These are phyloP conservation scores for Achaetomium macrosporum DNA, from an alignment of 2,329 filamentous ascomycete genomes.

Conservation along the genomic window DNA sequence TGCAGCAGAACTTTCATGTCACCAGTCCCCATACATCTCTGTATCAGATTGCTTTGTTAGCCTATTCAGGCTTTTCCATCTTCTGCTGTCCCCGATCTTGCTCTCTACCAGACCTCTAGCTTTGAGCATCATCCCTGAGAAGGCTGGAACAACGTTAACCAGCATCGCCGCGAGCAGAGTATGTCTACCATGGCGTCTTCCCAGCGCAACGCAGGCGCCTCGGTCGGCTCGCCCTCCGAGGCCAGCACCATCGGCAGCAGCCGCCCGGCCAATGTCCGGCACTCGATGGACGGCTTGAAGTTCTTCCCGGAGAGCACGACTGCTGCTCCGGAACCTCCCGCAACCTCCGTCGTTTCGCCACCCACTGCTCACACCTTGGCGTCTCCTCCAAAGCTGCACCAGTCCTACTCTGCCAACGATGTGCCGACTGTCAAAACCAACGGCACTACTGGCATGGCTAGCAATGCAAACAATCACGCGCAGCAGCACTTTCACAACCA, in stretches of 20 bases:
- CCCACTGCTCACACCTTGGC: constrained; percentile 49
- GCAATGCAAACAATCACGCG: constrained; percentile 52
- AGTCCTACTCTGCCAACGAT: constrained; percentile 87
- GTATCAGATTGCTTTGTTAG: constrained; percentile 15
- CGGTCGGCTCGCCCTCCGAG: constrained; percentile 36
- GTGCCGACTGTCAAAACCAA: constrained; percentile 76
- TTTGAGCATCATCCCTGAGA: constrained; percentile 46
- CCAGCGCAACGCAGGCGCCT: constrained; percentile 34
- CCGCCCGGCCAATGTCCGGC: constrained; percentile 46
- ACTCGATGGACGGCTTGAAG: constrained; percentile 52
- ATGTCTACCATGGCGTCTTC: constrained; percentile 41
- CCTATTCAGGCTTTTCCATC: constrained; percentile 64
- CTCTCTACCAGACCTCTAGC: constrained; percentile 60
- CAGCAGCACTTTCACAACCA: constrained; percentile 67
- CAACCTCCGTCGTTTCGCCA: constrained; percentile 37
- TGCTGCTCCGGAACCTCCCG: constrained; percentile 31
- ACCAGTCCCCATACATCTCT: background rate
- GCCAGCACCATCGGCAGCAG: constrained; percentile 41
- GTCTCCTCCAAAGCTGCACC: constrained; percentile 69
- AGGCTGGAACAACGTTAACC: constrained; percentile 59
- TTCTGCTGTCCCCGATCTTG: constrained; percentile 75
- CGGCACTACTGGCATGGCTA: constrained; percentile 39
- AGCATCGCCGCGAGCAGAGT: constrained; percentile 62
- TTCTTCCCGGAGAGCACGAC: constrained; percentile 43
- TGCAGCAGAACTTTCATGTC: background rate